phyloP scores from a whole-genome alignment of 1,139 yeast genomes.

The Maudiozyma humilis region DNA sequence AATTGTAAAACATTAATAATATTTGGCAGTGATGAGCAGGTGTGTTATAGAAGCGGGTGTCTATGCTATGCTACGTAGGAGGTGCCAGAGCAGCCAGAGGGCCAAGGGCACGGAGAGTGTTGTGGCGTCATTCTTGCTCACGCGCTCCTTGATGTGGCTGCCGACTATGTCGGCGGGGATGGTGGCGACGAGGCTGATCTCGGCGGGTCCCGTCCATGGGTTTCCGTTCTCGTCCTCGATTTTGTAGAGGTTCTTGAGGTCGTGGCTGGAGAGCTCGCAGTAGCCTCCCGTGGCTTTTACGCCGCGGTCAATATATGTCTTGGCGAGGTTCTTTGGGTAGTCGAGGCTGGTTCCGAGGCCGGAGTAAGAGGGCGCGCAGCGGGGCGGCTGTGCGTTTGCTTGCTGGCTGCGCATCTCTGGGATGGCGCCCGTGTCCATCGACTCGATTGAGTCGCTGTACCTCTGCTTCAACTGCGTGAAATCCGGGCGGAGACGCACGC shows the following conservation, averaged over 20 bases:
- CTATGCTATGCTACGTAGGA: too few relatives aligned
- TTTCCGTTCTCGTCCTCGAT: slow-evolving; percentile 18
- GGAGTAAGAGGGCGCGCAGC: slow-evolving; percentile 41
- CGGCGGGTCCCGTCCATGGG: not conserved
- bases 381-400: not conserved
- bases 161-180: not conserved
- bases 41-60: too few relatives aligned
- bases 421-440: not conserved
- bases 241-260: slow-evolving; percentile 12
- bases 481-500: slow-evolving; percentile 47
- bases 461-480: slow-evolving; percentile 44
- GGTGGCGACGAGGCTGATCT: not conserved
- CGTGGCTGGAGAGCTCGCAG: slow-evolving; percentile 36
- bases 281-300: slow-evolving; percentile 42
- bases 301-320: slow-evolving; percentile 41
- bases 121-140: too few relatives aligned
- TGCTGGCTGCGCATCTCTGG: not conserved
- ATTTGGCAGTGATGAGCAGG: too few relatives aligned
- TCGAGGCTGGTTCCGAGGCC: slow-evolving; percentile 41
- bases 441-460: slow-evolving; percentile 33
- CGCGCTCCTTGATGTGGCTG: not conserved
- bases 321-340: slow-evolving; percentile 43
- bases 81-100: too few relatives aligned
- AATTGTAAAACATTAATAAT: not conserved
- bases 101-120: too few relatives aligned